phyloP scores from a whole-genome alignment of 495 filamentous ascomycete genomes.

The Trichoderma reesei region DNA sequence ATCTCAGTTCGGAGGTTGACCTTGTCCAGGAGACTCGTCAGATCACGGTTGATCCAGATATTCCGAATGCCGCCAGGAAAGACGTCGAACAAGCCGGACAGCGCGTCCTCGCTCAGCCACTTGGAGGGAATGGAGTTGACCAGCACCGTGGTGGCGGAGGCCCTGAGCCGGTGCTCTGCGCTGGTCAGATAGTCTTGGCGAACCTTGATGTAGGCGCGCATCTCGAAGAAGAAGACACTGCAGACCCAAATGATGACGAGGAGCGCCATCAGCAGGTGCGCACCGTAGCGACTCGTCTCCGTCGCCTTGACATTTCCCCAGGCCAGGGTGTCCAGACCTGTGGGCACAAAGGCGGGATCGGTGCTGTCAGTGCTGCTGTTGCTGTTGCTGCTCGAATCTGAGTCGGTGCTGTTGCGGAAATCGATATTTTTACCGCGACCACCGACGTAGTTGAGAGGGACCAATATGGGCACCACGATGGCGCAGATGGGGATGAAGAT shows the following conservation, averaged over 20 bases:
- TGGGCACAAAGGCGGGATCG: slow-evolving; percentile 25
- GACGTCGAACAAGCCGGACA: slow-evolving; percentile 84
- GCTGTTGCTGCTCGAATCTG: slow-evolving; percentile 2
- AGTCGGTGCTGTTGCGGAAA: slow-evolving; percentile 24
- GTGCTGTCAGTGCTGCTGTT: slow-evolving; percentile 10
- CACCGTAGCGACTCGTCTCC: slow-evolving; percentile 73
- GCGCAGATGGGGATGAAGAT: slow-evolving; percentile 78
- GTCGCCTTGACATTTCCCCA: slow-evolving; percentile 82
- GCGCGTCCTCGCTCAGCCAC: slow-evolving; percentile 74
- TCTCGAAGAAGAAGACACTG: slow-evolving; percentile 76
- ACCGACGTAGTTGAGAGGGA: slow-evolving; percentile 71
- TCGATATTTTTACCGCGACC: slow-evolving; percentile 53
- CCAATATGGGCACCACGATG: slow-evolving; percentile 72
- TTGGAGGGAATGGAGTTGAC: slow-evolving; percentile 81
- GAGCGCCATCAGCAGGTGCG: slow-evolving; percentile 76
- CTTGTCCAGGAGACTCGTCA: slow-evolving; percentile 78
- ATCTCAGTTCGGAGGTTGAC: slow-evolving; percentile 64
- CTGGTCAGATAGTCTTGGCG: slow-evolving; percentile 93
- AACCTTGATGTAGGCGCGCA: slow-evolving; percentile 85
- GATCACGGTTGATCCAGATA: slow-evolving; percentile 93
- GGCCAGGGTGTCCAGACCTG: slow-evolving; percentile 66
- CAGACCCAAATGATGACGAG: slow-evolving; percentile 74
- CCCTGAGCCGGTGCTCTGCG: slow-evolving; percentile 84
- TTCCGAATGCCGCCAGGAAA: slow-evolving; percentile 94
- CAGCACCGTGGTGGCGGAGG: slow-evolving; percentile 93